phyloP scores from a whole-genome alignment of 2,329 filamentous ascomycete genomes.

The Westerdykella aurantiaca region DNA sequence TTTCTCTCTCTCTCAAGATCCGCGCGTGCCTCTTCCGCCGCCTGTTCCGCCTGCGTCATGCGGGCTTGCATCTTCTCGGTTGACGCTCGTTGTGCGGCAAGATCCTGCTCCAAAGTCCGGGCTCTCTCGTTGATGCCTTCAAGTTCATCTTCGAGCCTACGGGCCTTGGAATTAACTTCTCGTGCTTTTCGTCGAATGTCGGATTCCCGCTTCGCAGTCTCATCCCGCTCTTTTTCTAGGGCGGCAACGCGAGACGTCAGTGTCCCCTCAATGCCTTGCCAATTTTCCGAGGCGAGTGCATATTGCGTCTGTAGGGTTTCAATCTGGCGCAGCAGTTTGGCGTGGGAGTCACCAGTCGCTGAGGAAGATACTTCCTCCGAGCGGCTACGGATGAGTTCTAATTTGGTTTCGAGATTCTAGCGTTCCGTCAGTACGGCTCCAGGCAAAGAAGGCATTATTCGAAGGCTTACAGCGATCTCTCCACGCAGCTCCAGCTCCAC shows the following conservation, averaged over 20 bases:
- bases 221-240: conserved; percentile 87
- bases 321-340: conserved; percentile 85
- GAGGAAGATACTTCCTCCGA: conserved; percentile 88
- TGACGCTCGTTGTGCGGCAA: conserved; percentile 54
- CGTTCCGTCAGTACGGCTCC: conserved; percentile 15
- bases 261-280: conserved; percentile 91
- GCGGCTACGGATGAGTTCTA: conserved; percentile 77
- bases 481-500: conserved; percentile 71
- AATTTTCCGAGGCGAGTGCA: conserved; percentile 88
- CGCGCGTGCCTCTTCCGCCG: conserved; percentile 54
- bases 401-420: conserved; percentile 76
- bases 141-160: conserved; percentile 74
- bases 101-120: conserved; percentile 59
- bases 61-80: conserved; percentile 58
- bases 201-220: conserved; percentile 72
- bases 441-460: neutral
- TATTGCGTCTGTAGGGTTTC: conserved; percentile 96
- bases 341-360: conserved; percentile 73
- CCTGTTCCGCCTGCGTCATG: conserved; percentile 59
- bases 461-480: conserved; percentile 55
- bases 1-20: conserved; percentile 57
- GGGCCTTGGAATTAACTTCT: conserved; percentile 66
- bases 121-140: conserved; percentile 62
- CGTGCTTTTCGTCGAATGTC: conserved; percentile 86
- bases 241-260: conserved; percentile 69